Conservation (phyloP, 1,139 yeast species). For the Blastobotrys malaysiensis region DNA sequence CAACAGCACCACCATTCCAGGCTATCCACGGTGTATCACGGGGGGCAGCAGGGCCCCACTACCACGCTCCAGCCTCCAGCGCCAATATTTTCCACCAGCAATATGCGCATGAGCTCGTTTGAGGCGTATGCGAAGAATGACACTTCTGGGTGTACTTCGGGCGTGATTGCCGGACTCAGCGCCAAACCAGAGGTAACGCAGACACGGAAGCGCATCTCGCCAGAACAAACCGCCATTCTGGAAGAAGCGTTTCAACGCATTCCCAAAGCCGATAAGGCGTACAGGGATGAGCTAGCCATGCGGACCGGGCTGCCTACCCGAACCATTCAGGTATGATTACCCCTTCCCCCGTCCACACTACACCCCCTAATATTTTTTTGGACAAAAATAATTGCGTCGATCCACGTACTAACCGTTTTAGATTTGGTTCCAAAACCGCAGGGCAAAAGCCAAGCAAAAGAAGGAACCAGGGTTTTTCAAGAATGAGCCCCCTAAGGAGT, state of each 20-base stretch:
- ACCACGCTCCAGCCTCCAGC: background rate
- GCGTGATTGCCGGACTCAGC: conserved; percentile 11
- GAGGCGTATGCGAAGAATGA: conserved; percentile 9
- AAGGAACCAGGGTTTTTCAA: background rate
- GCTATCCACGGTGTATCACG: background rate
- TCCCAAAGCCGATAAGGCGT: conserved; percentile 29
- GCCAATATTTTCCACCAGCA: background rate
- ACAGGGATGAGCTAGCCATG: conserved; percentile 24
- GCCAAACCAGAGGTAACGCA: conserved; percentile 15
- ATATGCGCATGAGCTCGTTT: background rate
- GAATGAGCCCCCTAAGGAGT: background rate
- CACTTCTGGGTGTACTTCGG: conserved; percentile 11
- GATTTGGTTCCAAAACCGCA: conserved; percentile 32
- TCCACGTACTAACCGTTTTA: background rate
- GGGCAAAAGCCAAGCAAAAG: conserved; percentile 27
- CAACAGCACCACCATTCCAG: background rate
- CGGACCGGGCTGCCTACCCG: conserved; percentile 27
- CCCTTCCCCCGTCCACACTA: too few relatives aligned
- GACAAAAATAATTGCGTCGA: background rate
- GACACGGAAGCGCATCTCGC: conserved; percentile 27
- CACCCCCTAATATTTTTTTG: too few relatives aligned
- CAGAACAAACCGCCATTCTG: conserved; percentile 25
- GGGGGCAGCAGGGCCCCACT: background rate
- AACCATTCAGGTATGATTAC: conserved; percentile 21
- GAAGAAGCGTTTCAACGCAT: conserved; percentile 26